These are phyloP conservation scores for Carex pumila DNA, from an alignment of 176 grass and related monocot genomes.

Conservation along the genomic window DNA sequence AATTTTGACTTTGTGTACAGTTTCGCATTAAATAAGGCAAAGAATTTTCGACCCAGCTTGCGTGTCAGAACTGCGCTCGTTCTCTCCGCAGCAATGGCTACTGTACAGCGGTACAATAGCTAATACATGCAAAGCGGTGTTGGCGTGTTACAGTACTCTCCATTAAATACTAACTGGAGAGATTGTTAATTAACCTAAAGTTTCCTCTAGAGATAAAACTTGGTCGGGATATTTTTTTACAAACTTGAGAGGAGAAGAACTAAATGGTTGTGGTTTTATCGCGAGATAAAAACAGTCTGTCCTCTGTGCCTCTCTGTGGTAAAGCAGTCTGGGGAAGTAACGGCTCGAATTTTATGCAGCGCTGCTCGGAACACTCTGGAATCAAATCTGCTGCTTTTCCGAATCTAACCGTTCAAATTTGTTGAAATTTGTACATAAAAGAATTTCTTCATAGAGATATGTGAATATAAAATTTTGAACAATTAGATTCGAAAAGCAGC, in stretches of 20 bases:
- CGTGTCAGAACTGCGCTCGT: constrained; percentile 1
- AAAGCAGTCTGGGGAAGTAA: too few species aligned
- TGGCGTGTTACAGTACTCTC: not conserved
- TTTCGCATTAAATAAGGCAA: constrained; percentile 1
- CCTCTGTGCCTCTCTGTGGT: not conserved
- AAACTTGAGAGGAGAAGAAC: not conserved
- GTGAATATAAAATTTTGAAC: too few species aligned
- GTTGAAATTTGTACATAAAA: too few species aligned
- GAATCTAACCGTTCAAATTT: too few species aligned
- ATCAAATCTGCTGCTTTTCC: too few species aligned
- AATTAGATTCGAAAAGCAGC: too few species aligned
- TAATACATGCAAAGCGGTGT: not conserved
- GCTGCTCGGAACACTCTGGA: too few species aligned
- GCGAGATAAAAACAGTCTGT: not conserved
- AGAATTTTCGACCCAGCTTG: not conserved
- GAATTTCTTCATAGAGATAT: too few species aligned
- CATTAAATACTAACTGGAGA: not conserved
- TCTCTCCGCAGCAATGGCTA: not conserved
- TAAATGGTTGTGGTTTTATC: not conserved
- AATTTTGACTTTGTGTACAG: not conserved
- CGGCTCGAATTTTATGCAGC: too few species aligned
- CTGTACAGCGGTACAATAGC: not conserved
- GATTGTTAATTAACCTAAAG: not conserved
- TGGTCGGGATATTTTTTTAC: not conserved
- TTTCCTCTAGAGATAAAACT: not conserved